These are phyloP conservation scores for Phytophthora pseudosyringae DNA, from an alignment of 352 stramenopile species.

Conservation along the genomic window DNA sequence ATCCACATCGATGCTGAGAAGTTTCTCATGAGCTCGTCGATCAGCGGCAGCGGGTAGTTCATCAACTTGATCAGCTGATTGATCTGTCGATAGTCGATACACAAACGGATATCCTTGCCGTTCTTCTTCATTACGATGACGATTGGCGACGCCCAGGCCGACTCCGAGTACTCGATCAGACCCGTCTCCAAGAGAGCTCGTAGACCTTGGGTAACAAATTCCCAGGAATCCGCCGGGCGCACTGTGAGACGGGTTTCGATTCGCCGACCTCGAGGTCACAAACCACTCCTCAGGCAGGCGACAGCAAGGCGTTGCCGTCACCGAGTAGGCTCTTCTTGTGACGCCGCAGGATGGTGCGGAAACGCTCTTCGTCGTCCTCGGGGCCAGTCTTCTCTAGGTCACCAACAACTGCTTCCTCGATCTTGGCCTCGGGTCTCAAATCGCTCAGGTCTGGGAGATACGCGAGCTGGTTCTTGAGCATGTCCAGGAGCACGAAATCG, in stretches of 20 bases:
- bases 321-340: slow-evolving; percentile 4
- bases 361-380: not conserved
- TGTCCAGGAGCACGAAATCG: slow-evolving; percentile 10
- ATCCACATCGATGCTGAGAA: no score
- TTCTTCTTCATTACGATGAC: slow-evolving; percentile 31
- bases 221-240: not conserved
- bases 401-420: not conserved
- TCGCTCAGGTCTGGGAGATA: slow-evolving; percentile 17
- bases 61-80: slow-evolving; percentile 30
- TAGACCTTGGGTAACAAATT: slow-evolving; percentile 17
- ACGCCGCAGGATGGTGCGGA: not conserved
- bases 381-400: not conserved
- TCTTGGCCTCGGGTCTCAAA: not conserved
- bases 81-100: slow-evolving; percentile 27
- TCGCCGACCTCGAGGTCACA: slow-evolving; percentile 25
- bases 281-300: slow-evolving; percentile 12
- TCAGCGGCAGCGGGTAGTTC: no score
- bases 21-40: no score
- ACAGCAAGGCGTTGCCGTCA: not conserved
- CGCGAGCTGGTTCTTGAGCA: slow-evolving; percentile 7
- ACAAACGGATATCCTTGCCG: not conserved
- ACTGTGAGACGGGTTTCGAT: slow-evolving; percentile 8
- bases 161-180: slow-evolving; percentile 12
- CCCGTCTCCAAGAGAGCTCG: slow-evolving; percentile 17
- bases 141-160: slow-evolving; percentile 5